Evolutionary conservation across 2,329 filamentous ascomycete genomes (phyloP).

Genomic region (Aspergillus piperis): DNA sequence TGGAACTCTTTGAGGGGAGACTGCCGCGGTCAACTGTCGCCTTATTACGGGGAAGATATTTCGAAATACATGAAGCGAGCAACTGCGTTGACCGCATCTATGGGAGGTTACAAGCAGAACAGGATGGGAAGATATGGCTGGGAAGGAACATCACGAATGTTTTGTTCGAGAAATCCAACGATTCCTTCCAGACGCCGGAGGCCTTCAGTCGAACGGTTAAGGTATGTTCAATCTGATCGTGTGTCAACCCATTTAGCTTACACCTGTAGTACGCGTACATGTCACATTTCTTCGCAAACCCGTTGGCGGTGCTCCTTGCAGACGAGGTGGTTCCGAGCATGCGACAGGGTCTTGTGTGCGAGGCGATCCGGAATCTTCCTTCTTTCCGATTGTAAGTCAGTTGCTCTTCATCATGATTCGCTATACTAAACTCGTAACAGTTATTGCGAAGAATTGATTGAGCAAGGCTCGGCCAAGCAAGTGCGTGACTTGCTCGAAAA

Average conservation of each 20-base stretch:
- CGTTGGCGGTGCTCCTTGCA: constrained; percentile 55
- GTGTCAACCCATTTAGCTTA: constrained; percentile 21
- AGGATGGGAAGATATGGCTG: constrained; percentile 49
- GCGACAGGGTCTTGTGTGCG: constrained; percentile 48
- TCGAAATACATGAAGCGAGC: constrained; percentile 54
- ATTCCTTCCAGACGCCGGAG: constrained; percentile 62
- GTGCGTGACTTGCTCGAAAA: constrained; percentile 53
- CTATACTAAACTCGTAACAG: constrained; percentile 30
- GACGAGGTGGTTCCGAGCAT: constrained; percentile 23
- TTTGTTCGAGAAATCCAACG: constrained; percentile 58
- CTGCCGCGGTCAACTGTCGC: constrained; percentile 56
- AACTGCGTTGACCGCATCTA: constrained; percentile 49
- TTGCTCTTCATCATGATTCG: not conserved
- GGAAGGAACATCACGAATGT: constrained; percentile 55
- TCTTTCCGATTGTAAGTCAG: constrained; percentile 54
- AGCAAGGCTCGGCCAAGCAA: constrained; percentile 31
- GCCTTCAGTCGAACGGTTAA: constrained; percentile 56
- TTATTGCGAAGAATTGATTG: constrained; percentile 46
- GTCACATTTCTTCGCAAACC: constrained; percentile 65
- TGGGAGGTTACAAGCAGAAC: constrained; percentile 37
- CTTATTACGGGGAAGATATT: constrained; percentile 56
- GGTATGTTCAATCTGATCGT: constrained; percentile 31
- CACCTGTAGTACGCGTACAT: constrained; percentile 59
- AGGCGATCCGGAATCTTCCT: constrained; percentile 58
- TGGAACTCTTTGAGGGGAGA: constrained; percentile 62